phyloP scores from a whole-genome alignment of 2,329 filamentous ascomycete genomes.

The Fusarium sacchari region DNA sequence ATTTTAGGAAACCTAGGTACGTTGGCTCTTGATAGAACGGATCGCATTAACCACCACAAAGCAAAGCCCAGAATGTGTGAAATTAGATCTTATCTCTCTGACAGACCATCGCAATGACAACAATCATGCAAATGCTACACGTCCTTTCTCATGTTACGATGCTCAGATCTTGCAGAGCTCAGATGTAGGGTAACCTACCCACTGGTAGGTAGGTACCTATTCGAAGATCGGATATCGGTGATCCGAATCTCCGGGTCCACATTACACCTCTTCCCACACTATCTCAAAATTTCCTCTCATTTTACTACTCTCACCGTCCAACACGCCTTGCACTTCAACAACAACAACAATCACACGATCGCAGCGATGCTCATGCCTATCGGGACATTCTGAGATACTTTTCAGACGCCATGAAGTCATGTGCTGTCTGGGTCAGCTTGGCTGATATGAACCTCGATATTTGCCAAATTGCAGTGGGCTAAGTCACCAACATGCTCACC shows the following conservation, averaged over 20 bases:
- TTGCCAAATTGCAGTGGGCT: background rate
- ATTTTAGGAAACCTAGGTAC: background rate
- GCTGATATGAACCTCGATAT: background rate
- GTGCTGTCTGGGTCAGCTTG: background rate
- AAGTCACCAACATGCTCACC: background rate
- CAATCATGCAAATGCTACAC: background rate
- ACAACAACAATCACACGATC: background rate
- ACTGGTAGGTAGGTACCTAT: too few relatives aligned
- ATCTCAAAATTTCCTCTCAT: background rate
- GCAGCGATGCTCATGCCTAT: background rate
- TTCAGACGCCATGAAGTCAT: background rate
- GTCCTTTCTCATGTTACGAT: background rate
- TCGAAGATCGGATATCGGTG: conserved; percentile 6
- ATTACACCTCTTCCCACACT: background rate
- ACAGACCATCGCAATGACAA: too few relatives aligned
- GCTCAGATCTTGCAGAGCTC: background rate
- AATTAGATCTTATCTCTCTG: background rate
- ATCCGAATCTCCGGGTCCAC: conserved; percentile 24
- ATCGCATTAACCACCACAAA: background rate
- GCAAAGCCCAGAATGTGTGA: background rate
- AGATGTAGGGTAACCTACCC: background rate
- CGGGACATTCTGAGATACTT: too few relatives aligned
- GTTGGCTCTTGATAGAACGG: background rate
- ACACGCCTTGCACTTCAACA: background rate
- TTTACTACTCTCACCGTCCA: background rate